These are phyloP conservation scores for Clonostachys sp. DNA, from an alignment of 2,329 filamentous ascomycete genomes.

Conservation along the genomic window DNA sequence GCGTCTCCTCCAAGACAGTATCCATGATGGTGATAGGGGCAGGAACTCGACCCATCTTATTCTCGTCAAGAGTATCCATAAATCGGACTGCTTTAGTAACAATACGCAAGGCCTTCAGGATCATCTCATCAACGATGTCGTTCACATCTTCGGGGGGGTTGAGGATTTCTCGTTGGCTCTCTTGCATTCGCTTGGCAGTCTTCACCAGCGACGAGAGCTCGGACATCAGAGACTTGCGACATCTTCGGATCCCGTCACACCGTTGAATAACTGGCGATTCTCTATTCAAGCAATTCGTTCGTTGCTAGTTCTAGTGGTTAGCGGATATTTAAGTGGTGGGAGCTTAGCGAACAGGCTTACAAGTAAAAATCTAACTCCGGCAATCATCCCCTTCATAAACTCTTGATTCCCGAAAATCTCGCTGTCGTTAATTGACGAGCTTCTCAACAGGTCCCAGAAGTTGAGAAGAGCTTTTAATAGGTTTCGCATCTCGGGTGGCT, in stretches of 20 bases:
- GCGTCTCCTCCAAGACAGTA: slow-evolving; percentile 53
- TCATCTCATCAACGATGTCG: slow-evolving; percentile 84
- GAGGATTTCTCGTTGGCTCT: slow-evolving; percentile 51
- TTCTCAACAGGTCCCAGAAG: slow-evolving; percentile 86
- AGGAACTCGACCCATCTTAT: slow-evolving; percentile 42
- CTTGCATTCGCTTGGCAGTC: slow-evolving; percentile 79
- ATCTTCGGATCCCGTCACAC: slow-evolving; percentile 71
- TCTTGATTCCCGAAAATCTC: slow-evolving; percentile 86
- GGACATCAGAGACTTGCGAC: slow-evolving; percentile 81
- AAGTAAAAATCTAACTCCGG: slow-evolving; percentile 83
- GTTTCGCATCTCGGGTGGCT: slow-evolving; percentile 80
- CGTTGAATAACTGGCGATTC: slow-evolving; percentile 72
- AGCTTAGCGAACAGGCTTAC: slow-evolving; percentile 43
- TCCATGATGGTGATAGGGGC: slow-evolving; percentile 56
- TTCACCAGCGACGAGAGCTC: slow-evolving; percentile 89
- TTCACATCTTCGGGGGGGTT: slow-evolving; percentile 56
- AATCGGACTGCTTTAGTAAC: slow-evolving; percentile 89
- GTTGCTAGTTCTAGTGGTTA: slow-evolving; percentile 56
- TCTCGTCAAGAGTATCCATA: slow-evolving; percentile 76
- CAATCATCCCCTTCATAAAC: slow-evolving; percentile 90
- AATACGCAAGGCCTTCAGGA: slow-evolving; percentile 88
- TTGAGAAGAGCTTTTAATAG: slow-evolving; percentile 82
- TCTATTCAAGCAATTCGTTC: slow-evolving; percentile 79
- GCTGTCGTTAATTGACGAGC: slow-evolving; percentile 69
- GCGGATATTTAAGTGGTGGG: slow-evolving; percentile 8